These are phyloP conservation scores for Exophiala sp. DNA, from an alignment of 2,329 filamentous ascomycete species.

Conservation along the genomic window DNA sequence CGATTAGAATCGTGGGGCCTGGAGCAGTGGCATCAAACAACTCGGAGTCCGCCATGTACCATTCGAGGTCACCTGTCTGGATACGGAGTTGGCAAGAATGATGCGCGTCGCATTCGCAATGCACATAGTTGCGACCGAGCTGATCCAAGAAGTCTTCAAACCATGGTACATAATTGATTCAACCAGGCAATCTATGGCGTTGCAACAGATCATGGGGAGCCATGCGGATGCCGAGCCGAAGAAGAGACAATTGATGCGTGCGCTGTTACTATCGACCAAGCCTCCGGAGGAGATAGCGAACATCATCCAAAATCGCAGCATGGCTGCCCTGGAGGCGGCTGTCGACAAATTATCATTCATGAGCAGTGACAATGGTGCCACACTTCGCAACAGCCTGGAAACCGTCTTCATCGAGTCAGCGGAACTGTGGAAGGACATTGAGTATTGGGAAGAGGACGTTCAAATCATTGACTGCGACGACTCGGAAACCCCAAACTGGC, in stretches of 20 bases:
- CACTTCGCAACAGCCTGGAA: not conserved
- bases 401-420: not conserved
- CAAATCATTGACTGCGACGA: not conserved
- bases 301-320: not conserved
- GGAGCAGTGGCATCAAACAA: not conserved
- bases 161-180: not conserved
- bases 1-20: not conserved
- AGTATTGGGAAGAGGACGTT: not conserved
- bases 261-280: not conserved
- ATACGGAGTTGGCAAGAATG: not conserved
- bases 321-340: not conserved
- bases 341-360: not conserved
- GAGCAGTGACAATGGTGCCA: not conserved
- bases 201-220: not conserved
- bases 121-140: not conserved
- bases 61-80: not conserved
- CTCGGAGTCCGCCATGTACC: not conserved
- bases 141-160: not conserved
- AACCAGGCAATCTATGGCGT: not conserved
- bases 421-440: not conserved
- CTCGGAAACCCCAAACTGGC: not conserved
- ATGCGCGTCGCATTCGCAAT: not conserved
- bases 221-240: not conserved
- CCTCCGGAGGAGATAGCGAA: not conserved
- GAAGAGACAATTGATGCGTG: not conserved